phyloP scores from a whole-genome alignment of 371 early-diverging fungal genomes.

The Mortierella sp. region DNA sequence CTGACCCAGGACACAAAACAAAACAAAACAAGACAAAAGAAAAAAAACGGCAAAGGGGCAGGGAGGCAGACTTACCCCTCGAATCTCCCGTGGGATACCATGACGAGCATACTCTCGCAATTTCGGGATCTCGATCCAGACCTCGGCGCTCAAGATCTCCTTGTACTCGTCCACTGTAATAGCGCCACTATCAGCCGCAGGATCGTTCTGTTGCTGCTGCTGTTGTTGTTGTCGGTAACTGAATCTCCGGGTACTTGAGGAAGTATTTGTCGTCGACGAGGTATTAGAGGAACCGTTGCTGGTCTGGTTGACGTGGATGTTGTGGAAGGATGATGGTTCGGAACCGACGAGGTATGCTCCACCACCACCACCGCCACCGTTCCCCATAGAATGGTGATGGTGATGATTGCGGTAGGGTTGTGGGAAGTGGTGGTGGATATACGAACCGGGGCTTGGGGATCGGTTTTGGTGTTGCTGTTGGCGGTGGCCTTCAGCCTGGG shows the following conservation, averaged over 20 bases:
- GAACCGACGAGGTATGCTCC: not conserved
- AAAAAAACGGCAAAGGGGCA: too few species aligned
- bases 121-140: conserved; percentile 86
- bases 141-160: conserved; percentile 87
- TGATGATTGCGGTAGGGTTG: conserved; percentile 5
- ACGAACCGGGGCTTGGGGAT: not conserved
- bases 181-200: conserved; percentile 7
- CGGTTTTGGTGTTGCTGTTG: conserved; percentile 14
- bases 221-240: not conserved
- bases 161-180: conserved; percentile 73
- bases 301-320: not conserved
- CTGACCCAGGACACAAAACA: not conserved
- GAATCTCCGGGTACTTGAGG: not conserved
- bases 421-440: not conserved
- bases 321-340: not conserved
- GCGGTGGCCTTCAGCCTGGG: conserved; percentile 5
- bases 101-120: conserved; percentile 83
- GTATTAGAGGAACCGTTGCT: conserved; percentile 5
- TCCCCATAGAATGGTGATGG: not conserved
- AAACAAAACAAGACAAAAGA: conserved; percentile 11
- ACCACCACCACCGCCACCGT: not conserved
- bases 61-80: conserved; percentile 73
- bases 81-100: conserved; percentile 86
- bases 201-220: conserved; percentile 20
- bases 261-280: conserved; percentile 13